phyloP scores from a whole-genome alignment of 257 asterid genomes.

The Ocimum tenuiflorum region DNA sequence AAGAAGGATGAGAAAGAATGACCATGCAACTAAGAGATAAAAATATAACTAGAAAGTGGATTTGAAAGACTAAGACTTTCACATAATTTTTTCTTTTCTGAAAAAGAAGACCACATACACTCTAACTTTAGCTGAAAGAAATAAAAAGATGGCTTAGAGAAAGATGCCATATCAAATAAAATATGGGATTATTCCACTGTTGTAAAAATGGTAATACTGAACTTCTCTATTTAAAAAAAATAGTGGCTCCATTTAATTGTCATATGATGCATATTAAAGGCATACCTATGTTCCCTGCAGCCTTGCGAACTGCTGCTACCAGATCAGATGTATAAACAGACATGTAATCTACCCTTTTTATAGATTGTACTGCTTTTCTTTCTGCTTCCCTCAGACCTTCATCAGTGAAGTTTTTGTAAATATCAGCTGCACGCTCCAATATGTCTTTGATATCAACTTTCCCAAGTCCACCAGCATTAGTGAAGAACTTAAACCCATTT shows the following conservation, averaged over 20 bases:
- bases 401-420: slow-evolving; percentile 49
- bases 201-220: not conserved
- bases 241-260: not conserved
- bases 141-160: not conserved
- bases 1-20: slow-evolving; percentile 24
- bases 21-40: slow-evolving; percentile 11
- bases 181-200: not conserved
- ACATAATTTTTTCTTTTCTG: not conserved
- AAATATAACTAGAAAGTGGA: slow-evolving; percentile 6
- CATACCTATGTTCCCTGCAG: slow-evolving; percentile 76
- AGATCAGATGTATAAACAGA: slow-evolving; percentile 75
- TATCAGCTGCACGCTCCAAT: slow-evolving; percentile 74
- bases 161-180: not conserved
- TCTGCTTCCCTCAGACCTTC: slow-evolving; percentile 44
- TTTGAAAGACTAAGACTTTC: slow-evolving; percentile 5
- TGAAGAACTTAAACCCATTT: slow-evolving; percentile 94
- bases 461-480: slow-evolving; percentile 88
- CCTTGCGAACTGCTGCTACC: slow-evolving; percentile 88
- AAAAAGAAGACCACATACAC: not conserved
- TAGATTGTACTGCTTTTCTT: slow-evolving; percentile 39
- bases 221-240: not conserved
- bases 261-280: slow-evolving; percentile 14
- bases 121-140: not conserved
- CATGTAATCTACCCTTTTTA: slow-evolving; percentile 82
- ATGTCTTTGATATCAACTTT: slow-evolving; percentile 90